A percentile compares a stretch with the other conserved stretches of the same genome.
phyloP scores from a whole-genome alignment of 163 green algal genomes.

The Chlamydomonas reinhardtii region DNA sequence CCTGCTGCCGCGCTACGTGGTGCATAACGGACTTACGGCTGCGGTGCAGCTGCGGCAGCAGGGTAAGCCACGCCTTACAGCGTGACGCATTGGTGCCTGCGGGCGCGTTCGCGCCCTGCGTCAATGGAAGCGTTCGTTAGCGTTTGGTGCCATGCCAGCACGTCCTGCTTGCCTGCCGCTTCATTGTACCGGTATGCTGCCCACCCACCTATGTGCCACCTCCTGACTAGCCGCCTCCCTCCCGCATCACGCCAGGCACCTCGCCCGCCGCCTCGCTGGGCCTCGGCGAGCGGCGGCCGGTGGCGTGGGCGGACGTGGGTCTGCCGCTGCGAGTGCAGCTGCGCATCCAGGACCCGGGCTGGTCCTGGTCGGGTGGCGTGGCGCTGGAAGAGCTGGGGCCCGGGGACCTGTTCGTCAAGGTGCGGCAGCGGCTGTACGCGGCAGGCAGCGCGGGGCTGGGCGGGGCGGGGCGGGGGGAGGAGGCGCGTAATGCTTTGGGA shows the following conservation, averaged over 20 bases:
- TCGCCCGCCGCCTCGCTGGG: conserved; percentile 17
- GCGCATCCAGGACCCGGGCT: conserved; percentile 81
- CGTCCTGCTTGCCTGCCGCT: too few relatives aligned
- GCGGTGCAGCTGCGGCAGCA: conserved; percentile 84
- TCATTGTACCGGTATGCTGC: too few relatives aligned
- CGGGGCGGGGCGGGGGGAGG: too few relatives aligned
- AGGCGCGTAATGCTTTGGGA: too few relatives aligned
- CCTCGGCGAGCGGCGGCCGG: conserved; percentile 34
- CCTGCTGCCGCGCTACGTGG: conserved; percentile 80
- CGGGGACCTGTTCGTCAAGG: conserved; percentile 86
- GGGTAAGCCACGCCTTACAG: too few relatives aligned
- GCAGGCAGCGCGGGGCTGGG: too few relatives aligned
- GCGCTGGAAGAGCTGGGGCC: conserved; percentile 68
- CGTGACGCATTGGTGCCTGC: too few relatives aligned
- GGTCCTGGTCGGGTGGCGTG: conserved; percentile 86
- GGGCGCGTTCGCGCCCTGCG: too few relatives aligned
- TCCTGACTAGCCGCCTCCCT: too few relatives aligned
- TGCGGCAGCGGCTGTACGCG: not conserved
- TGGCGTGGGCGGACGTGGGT: conserved; percentile 56
- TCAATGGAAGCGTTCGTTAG: too few relatives aligned
- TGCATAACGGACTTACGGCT: conserved; percentile 76
- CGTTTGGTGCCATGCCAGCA: too few relatives aligned
- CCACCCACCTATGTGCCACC: too few relatives aligned
- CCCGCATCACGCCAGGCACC: conserved; percentile 19
- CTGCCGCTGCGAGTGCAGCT: conserved; percentile 72